Conservation (phyloP, 139 green algal species). For the Asterochloris sp. region DNA sequence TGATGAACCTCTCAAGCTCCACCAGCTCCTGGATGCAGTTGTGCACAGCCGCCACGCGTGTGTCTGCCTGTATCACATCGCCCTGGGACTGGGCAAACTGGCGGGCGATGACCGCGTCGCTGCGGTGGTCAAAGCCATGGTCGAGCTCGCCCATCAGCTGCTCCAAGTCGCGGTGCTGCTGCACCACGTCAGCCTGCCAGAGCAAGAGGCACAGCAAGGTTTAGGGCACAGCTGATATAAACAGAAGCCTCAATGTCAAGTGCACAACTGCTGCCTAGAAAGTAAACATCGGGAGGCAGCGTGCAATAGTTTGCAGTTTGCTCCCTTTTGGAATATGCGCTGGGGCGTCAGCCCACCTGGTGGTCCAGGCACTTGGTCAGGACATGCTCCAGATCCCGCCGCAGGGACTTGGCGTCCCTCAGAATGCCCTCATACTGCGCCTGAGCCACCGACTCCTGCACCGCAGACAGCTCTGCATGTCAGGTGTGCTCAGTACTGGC, state of each 20-base stretch:
- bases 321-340: not conserved
- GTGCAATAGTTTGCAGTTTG: not conserved
- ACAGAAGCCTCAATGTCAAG: not conserved
- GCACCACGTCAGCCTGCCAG: not conserved
- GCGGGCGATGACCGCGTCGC: not conserved
- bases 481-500: too few species aligned
- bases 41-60: conserved; percentile 11
- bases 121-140: conserved; percentile 1
- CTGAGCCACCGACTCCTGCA: conserved; percentile 13
- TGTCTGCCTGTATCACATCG: conserved; percentile 4
- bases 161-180: conserved; percentile 6
- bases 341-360: not conserved
- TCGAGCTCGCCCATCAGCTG: conserved; percentile 16
- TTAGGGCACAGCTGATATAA: too few species aligned
- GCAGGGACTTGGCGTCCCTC: conserved; percentile 6
- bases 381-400: conserved; percentile 12
- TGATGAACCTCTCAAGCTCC: conserved; percentile 20
- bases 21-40: conserved; percentile 13
- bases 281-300: not conserved
- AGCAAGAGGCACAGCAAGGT: too few species aligned
- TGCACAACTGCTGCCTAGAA: not conserved
- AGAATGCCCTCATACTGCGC: conserved; percentile 14
- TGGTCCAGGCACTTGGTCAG: conserved; percentile 9
- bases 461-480: not conserved
- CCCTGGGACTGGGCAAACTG: conserved; percentile 13